Evolutionary conservation across 495 filamentous ascomycete species (phyloP), one percentile per base, ranked within the genome.

Genomic region (Aspergillus nanangensis): DNA sequence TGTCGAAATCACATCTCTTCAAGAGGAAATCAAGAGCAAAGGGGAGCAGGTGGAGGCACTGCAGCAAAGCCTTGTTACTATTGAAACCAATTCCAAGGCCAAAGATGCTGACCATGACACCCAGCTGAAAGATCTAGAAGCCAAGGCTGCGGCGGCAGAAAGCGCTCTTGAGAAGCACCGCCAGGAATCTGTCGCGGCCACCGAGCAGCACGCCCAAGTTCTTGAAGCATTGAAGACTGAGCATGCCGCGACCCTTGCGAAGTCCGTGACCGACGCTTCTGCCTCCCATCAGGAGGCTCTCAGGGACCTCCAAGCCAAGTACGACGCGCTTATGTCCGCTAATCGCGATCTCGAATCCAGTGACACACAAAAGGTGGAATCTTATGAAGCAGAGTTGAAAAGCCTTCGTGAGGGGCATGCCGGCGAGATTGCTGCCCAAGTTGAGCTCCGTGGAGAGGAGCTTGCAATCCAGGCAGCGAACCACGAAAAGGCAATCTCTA

Each of bases 11-110:
- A 63, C 65, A 33, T 56, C 62, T n/a, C 57, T 76, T 24, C 62
- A 73, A 17, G 57, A 61, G n/a, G 65, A 66, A 27, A 55, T 74
- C 19, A 57, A 64, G 18, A 57, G 48, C 55, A 74, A 72, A 47
- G 64, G 69, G 25, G 53, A 63, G 24, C 55, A 72, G 46, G 62
- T 62, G 5, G 61, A 67, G 33, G 47, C 56, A 10, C 51, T 74
- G 2, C 65, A 72, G 38, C 59, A 61, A 33, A 69, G 56, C 20
- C 55, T 72, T 23, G 48, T 53, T 27, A 49, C 63, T 2, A 45
- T 70, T 7, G 67, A 72, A 47, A 51, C 50, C 13, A 57, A 68
- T 48, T 41, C 51, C 15, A 65, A 70, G 50, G 48, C 63, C n/a
- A 69, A 64, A 44, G 62, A 67, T 33, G 58, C 42, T n/a, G 52